Conservation (phyloP, 176 grass and related monocot genomes). For the Cenchrus americanus region DNA sequence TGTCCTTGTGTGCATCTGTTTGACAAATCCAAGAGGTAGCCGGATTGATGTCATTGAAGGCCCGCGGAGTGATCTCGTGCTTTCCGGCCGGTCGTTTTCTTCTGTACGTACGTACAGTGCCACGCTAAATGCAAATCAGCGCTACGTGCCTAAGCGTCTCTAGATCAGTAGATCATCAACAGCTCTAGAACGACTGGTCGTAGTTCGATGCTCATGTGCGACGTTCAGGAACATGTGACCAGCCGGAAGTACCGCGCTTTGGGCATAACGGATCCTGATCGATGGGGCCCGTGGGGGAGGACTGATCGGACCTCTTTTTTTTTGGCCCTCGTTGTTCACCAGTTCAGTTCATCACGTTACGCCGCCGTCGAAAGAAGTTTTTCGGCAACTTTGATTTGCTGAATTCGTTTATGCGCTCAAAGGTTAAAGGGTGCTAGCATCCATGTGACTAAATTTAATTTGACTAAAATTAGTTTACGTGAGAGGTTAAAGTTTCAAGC, state of each 20-base stretch:
- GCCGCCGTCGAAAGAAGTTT: too few species aligned
- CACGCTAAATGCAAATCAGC: background rate
- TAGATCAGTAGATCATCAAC: background rate
- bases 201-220: slow-evolving; percentile 3
- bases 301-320: too few species aligned
- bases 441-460: too few species aligned
- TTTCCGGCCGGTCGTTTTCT: background rate
- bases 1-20: too few species aligned
- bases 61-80: background rate
- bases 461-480: too few species aligned
- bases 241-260: background rate
- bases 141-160: background rate
- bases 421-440: too few species aligned
- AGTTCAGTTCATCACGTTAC: too few species aligned
- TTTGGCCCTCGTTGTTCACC: too few species aligned
- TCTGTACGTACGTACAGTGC: background rate
- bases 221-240: background rate
- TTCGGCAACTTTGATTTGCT: background rate
- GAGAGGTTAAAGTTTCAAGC: too few species aligned
- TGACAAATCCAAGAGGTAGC: background rate
- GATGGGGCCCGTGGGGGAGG: too few species aligned
- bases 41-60: background rate
- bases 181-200: slow-evolving; percentile 3
- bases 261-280: too few species aligned
- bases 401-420: background rate